Evolutionary conservation across 805 yeast genomes (phyloP), one percentile per base, ranked within the genome.

Genomic region (Nematodospora valgi): DNA sequence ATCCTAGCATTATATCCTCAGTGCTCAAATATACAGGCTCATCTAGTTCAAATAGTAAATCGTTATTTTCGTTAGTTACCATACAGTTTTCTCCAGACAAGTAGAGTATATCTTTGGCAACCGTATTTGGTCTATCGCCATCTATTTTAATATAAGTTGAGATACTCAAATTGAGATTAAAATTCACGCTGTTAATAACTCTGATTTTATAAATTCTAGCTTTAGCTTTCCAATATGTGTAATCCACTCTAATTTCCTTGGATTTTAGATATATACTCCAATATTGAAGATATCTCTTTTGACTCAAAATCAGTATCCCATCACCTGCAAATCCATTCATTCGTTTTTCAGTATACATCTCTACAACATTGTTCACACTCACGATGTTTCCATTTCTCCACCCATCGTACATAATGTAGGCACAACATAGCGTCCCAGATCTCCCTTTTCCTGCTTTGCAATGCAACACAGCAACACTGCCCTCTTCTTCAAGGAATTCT

Each of bases 371-470:
- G 2, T 60, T 56, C 10, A 70, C 61, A 0, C 67, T 35, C 9
- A 34, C 9, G 4, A 28, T 21, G 13, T 32, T 21, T 5, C 40
- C 39, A 8, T 25, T 24, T 6, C 17, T 7, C 22, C 31, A 35
- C 5, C 41, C 35, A 65, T 36, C 2, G 6, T 65, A 68, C 75
- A 88, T 80, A 42, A 89, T 55, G 49, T 78, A 83, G 0, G 88
- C 86, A 40, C 85, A 76, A 5, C 75, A 74, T 1, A 86, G 58
- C 2, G 88, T 71, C 0, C 98, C 97, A 0, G 95, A 81, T 18
- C 98, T 64, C 0, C 98, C 98, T 57, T 87, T 88, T 0, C 98
- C 98, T 44, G 86, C 85, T 49, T 83, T 80, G 54, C 98, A 91
- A 53, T 91, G 97, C 6, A 91, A 56, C 0, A 85, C 69, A 0